A percentile compares a stretch with the other conserved stretches of the same genome.
Evolutionary conservation across 2,329 filamentous ascomycete species (phyloP).

Genomic region (Diaporthe batatas): DNA sequence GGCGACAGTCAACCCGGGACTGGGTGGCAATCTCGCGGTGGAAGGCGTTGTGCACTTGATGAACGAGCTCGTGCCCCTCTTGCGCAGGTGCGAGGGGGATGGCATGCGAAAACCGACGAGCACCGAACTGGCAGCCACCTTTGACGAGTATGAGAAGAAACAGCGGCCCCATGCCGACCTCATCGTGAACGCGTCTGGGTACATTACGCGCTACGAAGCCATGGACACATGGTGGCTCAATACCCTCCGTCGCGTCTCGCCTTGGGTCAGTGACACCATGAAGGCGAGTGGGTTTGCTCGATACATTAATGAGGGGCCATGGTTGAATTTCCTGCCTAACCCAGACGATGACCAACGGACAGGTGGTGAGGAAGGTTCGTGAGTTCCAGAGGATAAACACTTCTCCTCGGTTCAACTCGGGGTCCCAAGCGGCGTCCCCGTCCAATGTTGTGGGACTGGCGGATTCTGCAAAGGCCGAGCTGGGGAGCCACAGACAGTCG

Average conservation of each 20-base stretch:
- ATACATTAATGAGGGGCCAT: conserved; percentile 17
- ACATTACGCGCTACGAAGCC: conserved; percentile 46
- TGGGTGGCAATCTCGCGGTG: conserved; percentile 43
- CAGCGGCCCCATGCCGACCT: conserved; percentile 44
- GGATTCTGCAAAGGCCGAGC: background rate
- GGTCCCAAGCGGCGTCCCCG: background rate
- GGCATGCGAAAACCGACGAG: conserved; percentile 24
- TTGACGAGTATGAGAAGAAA: conserved; percentile 43
- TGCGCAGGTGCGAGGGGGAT: conserved; percentile 29
- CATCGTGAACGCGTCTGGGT: conserved; percentile 43
- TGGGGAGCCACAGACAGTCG: background rate
- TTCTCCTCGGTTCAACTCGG: background rate
- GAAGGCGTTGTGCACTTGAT: conserved; percentile 42
- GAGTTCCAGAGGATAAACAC: background rate
- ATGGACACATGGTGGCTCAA: conserved; percentile 46
- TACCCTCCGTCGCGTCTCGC: conserved; percentile 26
- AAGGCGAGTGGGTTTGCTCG: conserved; percentile 32
- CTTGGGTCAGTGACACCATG: conserved; percentile 35
- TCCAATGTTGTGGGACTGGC: background rate
- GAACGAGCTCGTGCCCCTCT: conserved; percentile 44
- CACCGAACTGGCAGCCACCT: conserved; percentile 41
- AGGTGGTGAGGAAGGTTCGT: background rate
- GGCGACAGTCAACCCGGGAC: conserved; percentile 43
- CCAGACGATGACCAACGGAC: conserved; percentile 12
- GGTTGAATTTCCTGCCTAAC: conserved; percentile 30